Evolutionary conservation across 176 grass and related monocot genomes (phyloP).

Genomic region (Eragrostis curvula): DNA sequence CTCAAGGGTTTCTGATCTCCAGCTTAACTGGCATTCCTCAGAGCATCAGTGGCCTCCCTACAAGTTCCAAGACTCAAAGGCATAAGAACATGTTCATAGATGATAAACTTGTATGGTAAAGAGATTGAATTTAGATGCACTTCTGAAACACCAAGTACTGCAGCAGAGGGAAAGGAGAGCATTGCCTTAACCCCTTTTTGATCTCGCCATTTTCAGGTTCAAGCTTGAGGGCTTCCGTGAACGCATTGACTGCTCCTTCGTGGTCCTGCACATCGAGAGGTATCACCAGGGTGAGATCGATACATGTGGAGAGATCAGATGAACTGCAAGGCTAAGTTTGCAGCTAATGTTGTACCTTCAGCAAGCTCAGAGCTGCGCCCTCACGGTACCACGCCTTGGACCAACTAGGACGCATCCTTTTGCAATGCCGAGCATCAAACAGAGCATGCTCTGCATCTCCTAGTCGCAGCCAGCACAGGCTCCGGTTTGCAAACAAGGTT

Average conservation of each 20-base stretch:
- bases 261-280: not conserved
- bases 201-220: slow-evolving; percentile 37
- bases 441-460: not conserved
- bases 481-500: slow-evolving; percentile 12
- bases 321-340: not conserved
- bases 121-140: not conserved
- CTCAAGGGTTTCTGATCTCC: not conserved
- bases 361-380: not conserved
- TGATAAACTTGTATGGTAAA: not conserved
- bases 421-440: not conserved
- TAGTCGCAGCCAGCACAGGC: not conserved
- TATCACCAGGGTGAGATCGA: not conserved
- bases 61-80: not conserved
- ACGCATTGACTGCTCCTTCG: not conserved
- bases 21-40: no score
- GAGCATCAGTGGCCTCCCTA: no score
- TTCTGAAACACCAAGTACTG: no score
- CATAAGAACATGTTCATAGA: not conserved
- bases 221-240: slow-evolving; percentile 19
- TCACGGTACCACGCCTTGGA: slow-evolving; percentile 9
- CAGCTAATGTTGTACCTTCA: not conserved
- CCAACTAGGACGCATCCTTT: not conserved
- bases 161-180: not conserved
- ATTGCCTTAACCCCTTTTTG: slow-evolving; percentile 39
- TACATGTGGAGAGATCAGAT: not conserved